phyloP scores from a whole-genome alignment of 352 stramenopile genomes.

The Elongisporangium senticosum region DNA sequence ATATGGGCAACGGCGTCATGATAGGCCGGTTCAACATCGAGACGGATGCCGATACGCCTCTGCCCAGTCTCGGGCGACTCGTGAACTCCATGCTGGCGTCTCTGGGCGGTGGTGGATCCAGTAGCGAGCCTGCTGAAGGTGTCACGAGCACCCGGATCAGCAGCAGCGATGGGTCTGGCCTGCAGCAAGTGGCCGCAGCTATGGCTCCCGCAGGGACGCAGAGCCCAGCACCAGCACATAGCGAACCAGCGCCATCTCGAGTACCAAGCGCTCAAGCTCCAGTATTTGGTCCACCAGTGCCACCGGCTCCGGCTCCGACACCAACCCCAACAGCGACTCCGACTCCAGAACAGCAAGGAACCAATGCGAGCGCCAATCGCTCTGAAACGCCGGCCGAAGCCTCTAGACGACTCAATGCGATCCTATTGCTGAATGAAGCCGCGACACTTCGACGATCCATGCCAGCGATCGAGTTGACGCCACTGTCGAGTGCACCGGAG shows the following conservation, averaged over 20 bases:
- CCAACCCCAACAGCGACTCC: neutral
- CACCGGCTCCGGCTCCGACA: neutral
- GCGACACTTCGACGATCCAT: constrained; percentile 19
- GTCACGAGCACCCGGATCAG: constrained; percentile 5
- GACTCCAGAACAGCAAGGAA: neutral
- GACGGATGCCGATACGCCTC: constrained; percentile 1
- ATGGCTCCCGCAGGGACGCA: neutral
- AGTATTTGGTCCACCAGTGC: neutral
- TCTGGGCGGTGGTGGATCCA: constrained; percentile 4
- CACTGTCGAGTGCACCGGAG: constrained; percentile 13
- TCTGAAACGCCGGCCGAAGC: neutral
- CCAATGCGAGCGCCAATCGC: neutral
- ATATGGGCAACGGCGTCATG: constrained; percentile 10
- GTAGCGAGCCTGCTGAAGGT: neutral
- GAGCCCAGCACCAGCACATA: neutral
- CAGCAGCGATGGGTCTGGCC: neutral
- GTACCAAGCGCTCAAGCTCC: neutral
- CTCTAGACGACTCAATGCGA: neutral
- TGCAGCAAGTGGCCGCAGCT: neutral
- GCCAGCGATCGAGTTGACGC: constrained; percentile 15
- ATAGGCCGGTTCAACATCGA: constrained; percentile 13
- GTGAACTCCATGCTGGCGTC: constrained; percentile 14
- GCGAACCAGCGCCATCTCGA: neutral
- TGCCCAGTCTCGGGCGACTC: constrained; percentile 10
- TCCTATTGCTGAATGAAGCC: constrained; percentile 15